Conservation (phyloP, 2,329 filamentous ascomycete species). For the Alternaria ventricosa region DNA sequence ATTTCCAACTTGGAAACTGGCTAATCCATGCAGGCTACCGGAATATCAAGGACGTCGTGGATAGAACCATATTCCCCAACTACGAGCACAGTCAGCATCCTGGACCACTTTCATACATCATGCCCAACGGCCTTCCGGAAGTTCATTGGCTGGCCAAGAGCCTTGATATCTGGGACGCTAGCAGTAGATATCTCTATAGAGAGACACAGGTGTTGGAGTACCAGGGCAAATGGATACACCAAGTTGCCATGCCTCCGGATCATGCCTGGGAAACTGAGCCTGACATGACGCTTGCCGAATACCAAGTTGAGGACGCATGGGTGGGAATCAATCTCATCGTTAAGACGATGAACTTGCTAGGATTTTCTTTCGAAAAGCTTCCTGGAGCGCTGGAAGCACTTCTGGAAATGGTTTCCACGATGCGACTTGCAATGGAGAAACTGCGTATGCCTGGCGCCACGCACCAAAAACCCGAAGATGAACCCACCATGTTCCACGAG, state of each 20-base stretch:
- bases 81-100: slow-evolving; percentile 17
- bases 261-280: background rate
- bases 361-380: background rate
- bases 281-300: slow-evolving; percentile 8
- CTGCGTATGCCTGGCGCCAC: slow-evolving; percentile 11
- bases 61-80: slow-evolving; percentile 33
- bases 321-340: background rate
- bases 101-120: slow-evolving; percentile 16
- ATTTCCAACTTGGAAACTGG: background rate
- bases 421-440: slow-evolving; percentile 20
- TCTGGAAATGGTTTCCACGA: background rate
- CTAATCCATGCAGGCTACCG: slow-evolving; percentile 27
- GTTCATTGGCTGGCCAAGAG: slow-evolving; percentile 11
- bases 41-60: slow-evolving; percentile 35
- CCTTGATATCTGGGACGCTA: slow-evolving; percentile 11
- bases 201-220: slow-evolving; percentile 2
- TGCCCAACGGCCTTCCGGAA: slow-evolving; percentile 20
- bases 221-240: background rate
- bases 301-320: background rate
- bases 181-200: slow-evolving; percentile 20
- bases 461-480: slow-evolving; percentile 14
- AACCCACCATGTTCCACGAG: slow-evolving; percentile 30
- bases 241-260: background rate
- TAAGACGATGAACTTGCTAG: background rate
- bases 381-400: background rate